Conservation (phyloP, 257 asterid species). For the Rubia yunnanensis region DNA sequence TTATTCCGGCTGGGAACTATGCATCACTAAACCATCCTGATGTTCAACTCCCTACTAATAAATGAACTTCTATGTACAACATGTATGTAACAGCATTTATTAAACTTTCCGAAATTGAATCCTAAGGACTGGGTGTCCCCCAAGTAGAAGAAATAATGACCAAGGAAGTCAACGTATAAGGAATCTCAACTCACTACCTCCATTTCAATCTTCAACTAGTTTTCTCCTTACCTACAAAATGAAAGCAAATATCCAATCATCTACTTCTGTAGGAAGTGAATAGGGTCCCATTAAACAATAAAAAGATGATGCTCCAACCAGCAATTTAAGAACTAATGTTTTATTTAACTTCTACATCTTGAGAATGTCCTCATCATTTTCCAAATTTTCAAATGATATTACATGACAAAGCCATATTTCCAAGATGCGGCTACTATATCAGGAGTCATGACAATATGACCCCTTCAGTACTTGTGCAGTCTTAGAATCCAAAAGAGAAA, state of each 20-base stretch:
- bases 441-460: background rate
- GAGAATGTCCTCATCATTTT: background rate
- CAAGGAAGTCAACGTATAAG: slow-evolving; percentile 3
- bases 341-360: background rate
- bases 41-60: background rate
- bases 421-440: background rate
- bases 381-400: background rate
- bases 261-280: slow-evolving; percentile 21
- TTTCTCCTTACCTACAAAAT: slow-evolving; percentile 59
- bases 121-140: background rate
- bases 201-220: slow-evolving; percentile 51
- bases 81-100: background rate
- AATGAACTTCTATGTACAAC: background rate
- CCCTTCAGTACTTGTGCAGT: background rate
- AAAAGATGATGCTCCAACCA: background rate
- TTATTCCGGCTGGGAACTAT: background rate
- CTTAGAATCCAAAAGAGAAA: background rate
- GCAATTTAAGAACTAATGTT: background rate
- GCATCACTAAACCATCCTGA: background rate
- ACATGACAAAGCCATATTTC: background rate
- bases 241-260: slow-evolving; percentile 32
- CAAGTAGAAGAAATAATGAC: background rate
- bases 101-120: background rate
- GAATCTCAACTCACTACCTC: slow-evolving; percentile 29
- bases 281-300: slow-evolving; percentile 18